Evolutionary conservation across 495 filamentous ascomycete species (phyloP), one percentile per base, ranked within the genome.

Genomic region (Aspergillus sclerotioniger): DNA sequence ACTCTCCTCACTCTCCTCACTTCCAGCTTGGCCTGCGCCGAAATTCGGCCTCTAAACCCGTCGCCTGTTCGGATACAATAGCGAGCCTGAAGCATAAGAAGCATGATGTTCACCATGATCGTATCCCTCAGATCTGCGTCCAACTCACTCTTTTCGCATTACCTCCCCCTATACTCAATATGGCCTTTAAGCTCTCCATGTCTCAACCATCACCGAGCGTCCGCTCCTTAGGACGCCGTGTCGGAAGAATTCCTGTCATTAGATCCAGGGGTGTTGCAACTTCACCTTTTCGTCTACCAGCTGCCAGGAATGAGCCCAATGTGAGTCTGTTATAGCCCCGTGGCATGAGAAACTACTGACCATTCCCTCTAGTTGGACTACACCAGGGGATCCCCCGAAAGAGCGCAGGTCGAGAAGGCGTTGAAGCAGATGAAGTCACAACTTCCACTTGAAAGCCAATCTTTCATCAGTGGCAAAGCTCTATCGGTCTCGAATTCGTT

Each of bases 331-430:
- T 3, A 1, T 41, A 7, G n/a, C 8, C 1, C n/a, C 25, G 13
- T n/a, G 31, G 2, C 10, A 31, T 32, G 4, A 7, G 9, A 17
- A 31, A 13, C 33, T 16, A 32, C 47, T 32, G 20, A 50, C 0
- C 13, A 16, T 29, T 28, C 8, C 3, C 3, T 47, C 10, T 17
- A 50, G 47, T 16, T 50, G 8, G 47, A 50, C 64, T 96, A 93
- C 71, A 82, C 82, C 53, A 86, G 84, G 73, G 86, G 81, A 56
- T 94, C 90, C 0, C 62, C 80, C 13, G 89, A 93, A 68, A 81
- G 91, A 57, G 73, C 74, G 29, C 83, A 83, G 58, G 74, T 96
- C 28, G 79, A 83, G 25, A 75, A 82, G 19, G 86, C 89, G n/a
- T 64, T 94, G 12, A 75, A 79, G 51, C 63, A 71, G 33, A 76